Percentiles rank a stretch among this genome's conserved stretches.
phyloP scores from a whole-genome alignment of 2,329 filamentous ascomycete species.

The Helminthosporium solani region DNA sequence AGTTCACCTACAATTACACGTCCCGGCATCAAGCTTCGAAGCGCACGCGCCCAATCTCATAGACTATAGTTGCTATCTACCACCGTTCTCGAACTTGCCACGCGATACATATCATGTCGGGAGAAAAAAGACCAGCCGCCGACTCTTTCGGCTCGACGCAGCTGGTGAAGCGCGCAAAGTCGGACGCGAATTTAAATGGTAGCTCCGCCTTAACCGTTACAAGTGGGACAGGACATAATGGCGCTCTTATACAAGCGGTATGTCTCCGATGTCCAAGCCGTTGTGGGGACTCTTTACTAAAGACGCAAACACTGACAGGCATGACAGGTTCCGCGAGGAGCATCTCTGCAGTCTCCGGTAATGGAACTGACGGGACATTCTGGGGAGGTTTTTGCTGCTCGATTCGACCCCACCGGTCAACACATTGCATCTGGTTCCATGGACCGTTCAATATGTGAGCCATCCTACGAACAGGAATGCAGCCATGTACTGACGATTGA shows the following conservation, averaged over 20 bases:
- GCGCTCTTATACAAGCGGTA: conserved; percentile 67
- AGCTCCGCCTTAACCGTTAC: conserved; percentile 58
- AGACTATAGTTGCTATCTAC: too few relatives aligned
- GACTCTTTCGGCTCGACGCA: conserved; percentile 77
- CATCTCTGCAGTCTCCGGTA: conserved; percentile 80
- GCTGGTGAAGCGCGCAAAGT: conserved; percentile 86
- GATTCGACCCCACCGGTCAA: conserved; percentile 85
- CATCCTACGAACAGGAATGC: conserved; percentile 13
- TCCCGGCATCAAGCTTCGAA: conserved; percentile 3
- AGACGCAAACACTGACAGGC: conserved; percentile 34
- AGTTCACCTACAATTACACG: conserved; percentile 12
- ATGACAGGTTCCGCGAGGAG: conserved; percentile 71
- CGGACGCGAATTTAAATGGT: conserved; percentile 56
- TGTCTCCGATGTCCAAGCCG: conserved; percentile 50
- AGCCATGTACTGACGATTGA: conserved; percentile 15
- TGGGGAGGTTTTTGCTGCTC: conserved; percentile 85
- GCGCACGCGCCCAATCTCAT: background rate
- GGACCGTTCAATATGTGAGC: conserved; percentile 84
- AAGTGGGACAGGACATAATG: conserved; percentile 59
- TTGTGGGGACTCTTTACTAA: conserved; percentile 27
- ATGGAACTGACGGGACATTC: conserved; percentile 83
- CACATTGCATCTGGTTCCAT: conserved; percentile 92
- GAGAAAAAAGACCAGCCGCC: conserved; percentile 89
- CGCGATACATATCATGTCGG: conserved; percentile 63
- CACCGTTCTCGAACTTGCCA: background rate